These are phyloP conservation scores for Paracoccidioides lutzii DNA, from an alignment of 2,329 filamentous ascomycete species.

Conservation along the genomic window DNA sequence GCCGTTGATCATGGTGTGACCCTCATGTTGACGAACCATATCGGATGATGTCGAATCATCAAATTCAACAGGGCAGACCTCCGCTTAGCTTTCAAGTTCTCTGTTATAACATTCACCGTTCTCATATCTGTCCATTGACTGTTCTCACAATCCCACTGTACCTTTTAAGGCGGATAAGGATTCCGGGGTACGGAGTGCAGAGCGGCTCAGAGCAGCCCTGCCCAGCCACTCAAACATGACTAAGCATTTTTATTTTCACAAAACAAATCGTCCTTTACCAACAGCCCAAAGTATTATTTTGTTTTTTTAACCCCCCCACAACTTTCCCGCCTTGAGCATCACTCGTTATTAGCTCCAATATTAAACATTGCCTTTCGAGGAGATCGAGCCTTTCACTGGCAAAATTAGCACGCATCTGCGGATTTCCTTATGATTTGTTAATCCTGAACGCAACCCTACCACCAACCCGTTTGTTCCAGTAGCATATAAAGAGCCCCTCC, in stretches of 20 bases:
- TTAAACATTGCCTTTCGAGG: neutral
- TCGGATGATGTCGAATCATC: constrained; percentile 2
- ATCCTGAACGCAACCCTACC: neutral
- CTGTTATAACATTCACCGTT: neutral
- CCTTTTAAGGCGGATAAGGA: neutral
- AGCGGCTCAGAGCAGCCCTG: neutral
- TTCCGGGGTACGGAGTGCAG: neutral
- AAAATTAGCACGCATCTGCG: neutral
- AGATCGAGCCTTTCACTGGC: neutral
- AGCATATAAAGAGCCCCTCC: neutral
- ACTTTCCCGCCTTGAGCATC: neutral
- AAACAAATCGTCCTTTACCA: neutral
- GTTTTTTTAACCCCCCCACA: neutral
- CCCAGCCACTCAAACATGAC: constrained; percentile 4
- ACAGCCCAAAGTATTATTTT: too few species aligned
- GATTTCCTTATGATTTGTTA: neutral
- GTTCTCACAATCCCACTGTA: neutral
- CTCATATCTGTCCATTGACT: neutral
- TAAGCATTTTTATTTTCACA: constrained; percentile 1
- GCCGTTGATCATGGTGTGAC: neutral
- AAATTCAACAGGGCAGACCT: neutral
- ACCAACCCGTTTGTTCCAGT: neutral
- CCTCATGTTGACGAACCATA: neutral
- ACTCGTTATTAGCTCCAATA: neutral
- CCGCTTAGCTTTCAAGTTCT: neutral